Evolutionary conservation across 1,284 basidiomycete genomes (phyloP), one percentile per base, ranked within the genome.

Genomic region (Phaffia rhodozyma): DNA sequence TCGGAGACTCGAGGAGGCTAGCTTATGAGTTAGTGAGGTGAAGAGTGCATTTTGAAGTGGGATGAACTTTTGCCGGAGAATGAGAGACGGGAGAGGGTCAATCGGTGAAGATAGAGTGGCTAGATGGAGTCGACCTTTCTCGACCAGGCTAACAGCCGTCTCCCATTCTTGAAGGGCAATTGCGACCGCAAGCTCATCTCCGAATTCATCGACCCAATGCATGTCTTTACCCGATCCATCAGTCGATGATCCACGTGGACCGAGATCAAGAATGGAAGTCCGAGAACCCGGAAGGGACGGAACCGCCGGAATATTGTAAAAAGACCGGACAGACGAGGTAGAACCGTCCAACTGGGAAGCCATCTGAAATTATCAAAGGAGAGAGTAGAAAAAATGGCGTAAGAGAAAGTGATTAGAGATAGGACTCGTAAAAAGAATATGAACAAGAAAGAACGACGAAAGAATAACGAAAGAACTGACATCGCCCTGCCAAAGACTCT

Each of bases 161-260:
- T 88, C 85, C 88, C 91, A 97, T 69, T 91, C 84, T 58, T 89
- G 82, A 58, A 92, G 78, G 1, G 93, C 89, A 67, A 97, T 93
- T 2, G 89, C 84, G 20, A 98, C 92, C 0, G 89, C 89, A 11
- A 97, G 77, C 56, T 94, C 86, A 73, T 98, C 96, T 3, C 86
- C 84, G 77, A 91, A 92, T 67, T 96, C 91, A 62, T 86, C 85
- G 25, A 91, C 83, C 84, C 88, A 97, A 21, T 86, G 82, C 5
- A 84, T 77, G 74, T 94, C 89, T 68, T 78, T 78, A n/a, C 71
- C 69, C n/a, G 49, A 3, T 6, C 51, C 66, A 48, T 71, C 70
- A 49, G 60, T 55, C 30, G 69, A 58, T 20, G 5, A 23, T 5
- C 34, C 16, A 47, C 55, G 32, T 1, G 18, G 43, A 27, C 53